phyloP scores from a whole-genome alignment of 306 rosid species.

The Carpinus viminea region DNA sequence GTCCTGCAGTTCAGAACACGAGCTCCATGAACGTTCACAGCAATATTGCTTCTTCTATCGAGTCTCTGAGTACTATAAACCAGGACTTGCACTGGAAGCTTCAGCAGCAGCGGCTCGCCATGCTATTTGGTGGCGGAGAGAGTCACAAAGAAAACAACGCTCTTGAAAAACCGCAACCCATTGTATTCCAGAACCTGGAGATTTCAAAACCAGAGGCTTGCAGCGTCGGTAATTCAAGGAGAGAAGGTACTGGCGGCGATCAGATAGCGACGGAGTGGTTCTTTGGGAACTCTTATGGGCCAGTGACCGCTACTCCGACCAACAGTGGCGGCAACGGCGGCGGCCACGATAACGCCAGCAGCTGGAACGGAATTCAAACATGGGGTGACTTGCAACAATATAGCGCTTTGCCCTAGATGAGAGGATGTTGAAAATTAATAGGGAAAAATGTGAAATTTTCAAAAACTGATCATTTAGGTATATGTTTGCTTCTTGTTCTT shows the following conservation, averaged over 20 bases:
- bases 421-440: slow-evolving; percentile 16
- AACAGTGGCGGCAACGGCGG: slow-evolving; percentile 38
- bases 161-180: slow-evolving; percentile 50
- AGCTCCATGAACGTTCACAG: slow-evolving; percentile 49
- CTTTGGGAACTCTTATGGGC: slow-evolving; percentile 66
- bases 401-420: slow-evolving; percentile 69
- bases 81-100: slow-evolving; percentile 97
- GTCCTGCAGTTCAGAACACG: slow-evolving; percentile 43
- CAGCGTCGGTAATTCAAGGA: slow-evolving; percentile 35
- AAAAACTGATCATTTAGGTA: slow-evolving; percentile 38
- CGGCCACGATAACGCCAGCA: slow-evolving; percentile 41
- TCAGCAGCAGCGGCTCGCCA: slow-evolving; percentile 82
- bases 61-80: slow-evolving; percentile 84
- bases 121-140: slow-evolving; percentile 59
- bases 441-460: slow-evolving; percentile 29
- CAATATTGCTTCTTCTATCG: slow-evolving; percentile 70
- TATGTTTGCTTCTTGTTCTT: slow-evolving; percentile 26
- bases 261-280: slow-evolving; percentile 71
- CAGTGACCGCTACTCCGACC: slow-evolving; percentile 53
- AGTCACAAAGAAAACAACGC: slow-evolving; percentile 28
- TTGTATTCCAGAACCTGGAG: slow-evolving; percentile 66
- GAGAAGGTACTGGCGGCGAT: slow-evolving; percentile 43
- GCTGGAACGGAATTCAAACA: slow-evolving; percentile 55
- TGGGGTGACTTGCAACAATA: slow-evolving; percentile 83
- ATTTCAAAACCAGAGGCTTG: slow-evolving; percentile 32